These are phyloP conservation scores for Graphiopsis chlorocephala DNA, from an alignment of 2,329 filamentous ascomycete species.

Conservation along the genomic window DNA sequence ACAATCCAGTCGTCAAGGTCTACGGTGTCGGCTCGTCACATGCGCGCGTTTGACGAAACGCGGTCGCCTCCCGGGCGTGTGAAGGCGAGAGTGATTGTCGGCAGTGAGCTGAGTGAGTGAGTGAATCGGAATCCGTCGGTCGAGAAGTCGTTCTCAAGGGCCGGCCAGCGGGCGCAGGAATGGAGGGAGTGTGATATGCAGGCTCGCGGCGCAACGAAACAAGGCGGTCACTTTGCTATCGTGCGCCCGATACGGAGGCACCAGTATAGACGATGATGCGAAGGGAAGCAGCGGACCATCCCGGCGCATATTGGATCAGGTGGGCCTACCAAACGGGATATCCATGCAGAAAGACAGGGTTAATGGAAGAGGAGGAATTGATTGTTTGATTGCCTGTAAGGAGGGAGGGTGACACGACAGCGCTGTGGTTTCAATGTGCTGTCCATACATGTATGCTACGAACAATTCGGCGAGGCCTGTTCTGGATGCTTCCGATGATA, in stretches of 20 bases:
- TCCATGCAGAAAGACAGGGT: not conserved
- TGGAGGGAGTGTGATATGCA: not conserved
- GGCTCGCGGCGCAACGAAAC: not conserved
- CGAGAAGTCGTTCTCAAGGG: not conserved
- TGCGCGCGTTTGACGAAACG: not conserved
- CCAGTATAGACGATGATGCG: not conserved
- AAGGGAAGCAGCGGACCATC: not conserved
- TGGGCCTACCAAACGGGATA: not conserved
- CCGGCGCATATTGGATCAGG: not conserved
- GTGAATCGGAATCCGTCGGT: not conserved
- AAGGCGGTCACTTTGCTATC: constrained; percentile 2
- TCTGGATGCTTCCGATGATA: not conserved
- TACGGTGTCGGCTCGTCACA: not conserved
- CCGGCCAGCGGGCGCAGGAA: not conserved
- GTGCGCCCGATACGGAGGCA: not conserved
- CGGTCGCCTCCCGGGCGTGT: not conserved
- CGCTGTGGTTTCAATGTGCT: not conserved
- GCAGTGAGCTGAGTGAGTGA: not conserved
- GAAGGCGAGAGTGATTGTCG: not conserved
- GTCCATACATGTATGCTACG: not conserved
- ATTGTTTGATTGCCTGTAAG: not conserved
- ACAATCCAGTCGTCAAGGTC: not conserved
- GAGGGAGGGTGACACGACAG: not conserved
- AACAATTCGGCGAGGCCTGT: not conserved
- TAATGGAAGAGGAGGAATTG: not conserved